Percentiles rank a stretch among this genome's conserved stretches.
Evolutionary conservation across 345 rosid species (phyloP).

Genomic region (Acer negundo): DNA sequence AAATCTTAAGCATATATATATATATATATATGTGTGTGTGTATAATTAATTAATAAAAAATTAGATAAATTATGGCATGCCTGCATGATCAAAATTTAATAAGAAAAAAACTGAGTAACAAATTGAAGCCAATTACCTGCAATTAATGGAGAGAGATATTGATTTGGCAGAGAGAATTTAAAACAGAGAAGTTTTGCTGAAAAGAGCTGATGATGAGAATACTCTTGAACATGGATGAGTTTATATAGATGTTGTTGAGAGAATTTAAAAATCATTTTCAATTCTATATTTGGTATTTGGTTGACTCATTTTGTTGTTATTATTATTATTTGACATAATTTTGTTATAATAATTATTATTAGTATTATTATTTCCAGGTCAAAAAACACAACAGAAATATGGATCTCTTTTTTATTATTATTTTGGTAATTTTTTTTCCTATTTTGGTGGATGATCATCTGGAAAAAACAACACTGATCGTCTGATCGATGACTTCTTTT

Average conservation of each 20-base stretch:
- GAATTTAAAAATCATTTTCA: background rate
- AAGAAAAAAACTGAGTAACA: background rate
- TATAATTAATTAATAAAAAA: no score
- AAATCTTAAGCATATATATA: no score
- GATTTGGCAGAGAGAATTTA: background rate
- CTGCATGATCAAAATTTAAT: background rate
- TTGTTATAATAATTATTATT: no score
- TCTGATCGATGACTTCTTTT: no score
- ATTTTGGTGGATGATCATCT: no score
- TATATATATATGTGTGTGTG: no score
- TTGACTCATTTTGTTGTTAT: background rate
- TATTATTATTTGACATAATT: no score
- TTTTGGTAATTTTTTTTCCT: no score
- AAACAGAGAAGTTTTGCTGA: background rate
- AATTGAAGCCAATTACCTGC: background rate
- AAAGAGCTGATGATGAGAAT: background rate
- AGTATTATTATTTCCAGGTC: background rate
- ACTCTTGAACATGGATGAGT: background rate
- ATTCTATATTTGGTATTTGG: background rate
- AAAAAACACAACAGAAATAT: no score
- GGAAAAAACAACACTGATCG: no score
- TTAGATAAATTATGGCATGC: background rate
- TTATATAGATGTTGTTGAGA: background rate
- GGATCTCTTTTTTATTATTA: background rate
- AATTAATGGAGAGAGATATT: background rate